phyloP scores from a whole-genome alignment of 768 basidiomycete genomes.

The Trametes maxima region DNA sequence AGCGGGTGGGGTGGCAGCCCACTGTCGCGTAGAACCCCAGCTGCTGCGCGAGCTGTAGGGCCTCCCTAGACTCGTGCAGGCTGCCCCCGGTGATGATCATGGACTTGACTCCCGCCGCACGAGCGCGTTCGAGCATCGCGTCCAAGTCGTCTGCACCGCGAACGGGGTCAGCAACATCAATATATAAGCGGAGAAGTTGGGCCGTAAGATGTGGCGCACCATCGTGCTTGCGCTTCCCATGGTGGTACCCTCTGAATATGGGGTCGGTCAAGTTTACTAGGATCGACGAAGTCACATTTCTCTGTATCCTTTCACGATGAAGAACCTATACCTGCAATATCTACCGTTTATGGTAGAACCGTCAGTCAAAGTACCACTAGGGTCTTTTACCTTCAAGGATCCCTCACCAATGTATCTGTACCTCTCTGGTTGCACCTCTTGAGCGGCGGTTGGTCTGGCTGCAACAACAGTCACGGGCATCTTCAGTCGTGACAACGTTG shows the following conservation, averaged over 20 bases:
- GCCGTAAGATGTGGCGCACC: slow-evolving; percentile 35
- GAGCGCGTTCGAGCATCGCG: slow-evolving; percentile 56
- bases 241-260: slow-evolving; percentile 55
- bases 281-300: neutral
- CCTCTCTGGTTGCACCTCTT: slow-evolving; percentile 20
- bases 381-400: neutral
- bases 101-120: slow-evolving; percentile 59
- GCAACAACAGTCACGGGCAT: slow-evolving; percentile 34
- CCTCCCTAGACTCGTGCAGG: slow-evolving; percentile 60
- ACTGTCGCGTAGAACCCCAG: slow-evolving; percentile 68
- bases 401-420: slow-evolving; percentile 40
- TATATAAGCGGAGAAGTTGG: slow-evolving; percentile 37
- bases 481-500: neutral
- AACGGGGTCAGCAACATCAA: neutral
- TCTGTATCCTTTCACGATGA: neutral
- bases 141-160: slow-evolving; percentile 58
- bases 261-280: slow-evolving; percentile 60
- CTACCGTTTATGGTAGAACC: slow-evolving; percentile 24
- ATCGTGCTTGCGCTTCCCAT: slow-evolving; percentile 51
- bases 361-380: neutral
- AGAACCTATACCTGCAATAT: slow-evolving; percentile 40
- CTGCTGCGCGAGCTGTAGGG: slow-evolving; percentile 60
- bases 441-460: slow-evolving; percentile 21
- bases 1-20: slow-evolving; percentile 81
- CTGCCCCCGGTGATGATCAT: slow-evolving; percentile 82